Evolutionary conservation across 306 rosid genomes (phyloP).

Genomic region (Dryas octopetala): DNA sequence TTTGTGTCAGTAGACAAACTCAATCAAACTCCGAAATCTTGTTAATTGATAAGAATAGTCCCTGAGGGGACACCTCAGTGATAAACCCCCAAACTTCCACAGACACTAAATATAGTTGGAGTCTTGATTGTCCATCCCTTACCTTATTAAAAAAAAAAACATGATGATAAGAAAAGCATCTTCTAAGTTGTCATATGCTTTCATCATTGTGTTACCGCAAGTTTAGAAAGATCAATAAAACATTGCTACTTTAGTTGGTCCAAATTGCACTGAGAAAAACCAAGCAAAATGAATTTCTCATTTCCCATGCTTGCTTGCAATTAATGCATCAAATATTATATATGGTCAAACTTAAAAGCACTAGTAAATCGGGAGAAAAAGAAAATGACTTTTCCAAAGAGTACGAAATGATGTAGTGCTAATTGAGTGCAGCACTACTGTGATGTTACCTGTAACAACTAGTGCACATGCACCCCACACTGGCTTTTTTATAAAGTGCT

Average conservation of each 20-base stretch:
- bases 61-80: neutral
- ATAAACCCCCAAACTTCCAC: neutral
- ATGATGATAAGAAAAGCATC: neutral
- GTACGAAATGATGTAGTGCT: neutral
- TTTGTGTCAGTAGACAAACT: neutral
- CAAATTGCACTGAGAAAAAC: neutral
- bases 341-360: neutral
- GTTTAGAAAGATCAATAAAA: neutral
- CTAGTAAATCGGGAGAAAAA: neutral
- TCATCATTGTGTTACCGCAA: neutral
- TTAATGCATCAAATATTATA: neutral
- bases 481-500: neutral
- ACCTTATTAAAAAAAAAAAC: neutral
- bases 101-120: neutral
- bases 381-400: neutral
- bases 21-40: neutral
- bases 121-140: neutral
- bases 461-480: neutral
- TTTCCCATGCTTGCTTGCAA: slow-evolving; percentile 1
- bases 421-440: neutral
- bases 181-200: neutral
- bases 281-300: neutral
- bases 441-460: neutral
- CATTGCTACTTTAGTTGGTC: neutral
- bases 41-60: neutral